Base-by-base conservation (phyloP, 768 basidiomycete species). In the Agrocybe pediades region DNA sequence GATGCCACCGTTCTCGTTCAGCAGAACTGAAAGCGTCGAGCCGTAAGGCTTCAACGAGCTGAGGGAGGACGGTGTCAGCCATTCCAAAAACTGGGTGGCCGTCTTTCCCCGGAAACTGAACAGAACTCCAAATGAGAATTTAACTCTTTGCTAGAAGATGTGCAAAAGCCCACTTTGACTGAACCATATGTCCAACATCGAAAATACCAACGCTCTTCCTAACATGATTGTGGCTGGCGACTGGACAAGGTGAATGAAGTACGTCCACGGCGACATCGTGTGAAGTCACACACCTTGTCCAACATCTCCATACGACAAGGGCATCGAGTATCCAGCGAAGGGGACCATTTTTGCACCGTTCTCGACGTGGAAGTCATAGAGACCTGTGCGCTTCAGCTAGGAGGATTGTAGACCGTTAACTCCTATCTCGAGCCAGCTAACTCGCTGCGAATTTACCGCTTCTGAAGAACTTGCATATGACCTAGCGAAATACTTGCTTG, bases 111-210 rank as follows among this genome's bases (percentile, higher is more conserved):
- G 85, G 76, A 96, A 94, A 61, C 90, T 94, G 64, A 41, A n/a
- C 53, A 55, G 46, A 29, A 45, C 59, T 45, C 57, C 13, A 36
- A 27, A 7, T 13, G 53, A 19, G 24, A 54, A 20, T 15, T 45
- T 42, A 26, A 36, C 13, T 13, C 20, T 9, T 13, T 20, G 47
- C 39, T 46, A 23, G 7, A 30, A 33, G 50, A 25, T 40, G 21
- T 29, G 51, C 30, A 54, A 49, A 29, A 3, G 53, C 82, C 44
- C 62, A 94, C 92, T 85, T 88, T 27, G 86, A 84, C 68, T 98
- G 96, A 15, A 98, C 90, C 96, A 99, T 99, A 71, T 99, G 97
- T 19, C 92, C 92, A 23, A 99, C 97, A 65, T 99, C 97, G 68
- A 99, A 99, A 26, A 99, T 76, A 0, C 95, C 95, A 0, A 83